Evolutionary conservation across 2,329 filamentous ascomycete species (phyloP), one percentile per base, ranked within the genome.

Genomic region (Periglandula ipomoeae): DNA sequence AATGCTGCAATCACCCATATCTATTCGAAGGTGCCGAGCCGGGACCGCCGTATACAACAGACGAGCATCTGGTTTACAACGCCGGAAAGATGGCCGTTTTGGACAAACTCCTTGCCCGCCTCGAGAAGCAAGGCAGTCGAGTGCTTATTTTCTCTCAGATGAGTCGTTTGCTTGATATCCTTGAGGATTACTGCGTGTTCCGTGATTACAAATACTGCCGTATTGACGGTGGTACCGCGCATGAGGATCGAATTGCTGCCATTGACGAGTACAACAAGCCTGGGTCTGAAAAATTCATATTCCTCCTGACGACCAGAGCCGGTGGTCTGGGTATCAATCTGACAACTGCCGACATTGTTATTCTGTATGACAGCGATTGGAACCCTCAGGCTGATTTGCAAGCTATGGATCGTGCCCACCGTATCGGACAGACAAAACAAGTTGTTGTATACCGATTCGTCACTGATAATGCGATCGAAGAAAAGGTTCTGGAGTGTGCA

Each of bases 131-230:
- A 63, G 93, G 89, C 38, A 97, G 90, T 62, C 81, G 93, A 55
- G 89, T 98, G n/a, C 79, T 98, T 49, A 97, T 98, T 58, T 98
- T 98, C 71, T 98, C 93, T 1, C 93, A 98, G 63, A 98, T 98
- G 93, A 96, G 90, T 61, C 88, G 93, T 78, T 77, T 96, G 35
- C 73, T 98, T 38, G 93, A 98, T 62, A 98, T 98, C 47, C 77
- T 98, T 15, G 93, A 98, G 64, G 93, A 98, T 65, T 98, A 98
- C 68, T 97, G 91, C 55, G 89, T 97, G 40, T 95, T 98, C 75
- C 81, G 90, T 50, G 84, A 89, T 27, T 96, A 87, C 70, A 86
- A 95, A 54, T 98, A 98, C 70, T 97, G 90, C 68, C 87, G 93
- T 61, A 98, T 98, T 54, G 93, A 98, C 63, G 93, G 93, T 61